Evolutionary conservation across 805 yeast genomes (phyloP), one percentile per base, ranked within the genome.

Genomic region (Brettanomyces sp.): DNA sequence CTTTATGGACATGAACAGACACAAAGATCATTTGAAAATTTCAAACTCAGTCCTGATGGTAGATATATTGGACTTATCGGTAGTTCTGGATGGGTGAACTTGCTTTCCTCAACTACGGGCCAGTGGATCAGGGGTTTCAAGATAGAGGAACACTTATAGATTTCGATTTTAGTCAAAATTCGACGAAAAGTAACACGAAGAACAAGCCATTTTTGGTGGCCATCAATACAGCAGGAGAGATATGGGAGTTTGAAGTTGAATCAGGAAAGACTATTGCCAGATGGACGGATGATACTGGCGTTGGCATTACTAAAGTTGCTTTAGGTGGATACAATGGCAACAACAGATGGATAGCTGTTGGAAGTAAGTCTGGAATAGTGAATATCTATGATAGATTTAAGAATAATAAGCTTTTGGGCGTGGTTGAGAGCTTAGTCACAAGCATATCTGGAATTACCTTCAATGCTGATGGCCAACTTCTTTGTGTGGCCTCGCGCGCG

Each of bases 1-100:
- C 66, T 91, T 73, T 91, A 90, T 61, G 99, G 99, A 4, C 95
- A 90, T 58, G 96, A 87, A 58, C 68, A 74, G 34, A 78, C 82
- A 34, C 98, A 91, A 68, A 76, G 77, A 54, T 82, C 95, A 8
- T 87, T 89, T 73, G 99, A 93, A 63, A 75, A 82, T 56, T 91
- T 93, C 66, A 80, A 80, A 58, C 49, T 85, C 14, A 85, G 93
- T 23, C 82, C 82, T 0, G 73, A 74, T 52, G 96, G 97, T 13
- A 67, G 65, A 35, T 83, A 68, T 53, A 68, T 93, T 34, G 95
- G 88, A 2, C 66, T 93, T 42, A 70, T 77, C 36, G 99, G 98
- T 55, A 79, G 80, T 50, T 78, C 82, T 46, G 99, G 99, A 33
- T 91, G 96, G 93, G 73, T 93, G 50, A 91, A 91, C 60, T 60